Percentiles rank a stretch among this genome's conserved stretches.
phyloP scores from a whole-genome alignment of 371 early-diverging fungal genomes.

The Mortierella sp. region DNA sequence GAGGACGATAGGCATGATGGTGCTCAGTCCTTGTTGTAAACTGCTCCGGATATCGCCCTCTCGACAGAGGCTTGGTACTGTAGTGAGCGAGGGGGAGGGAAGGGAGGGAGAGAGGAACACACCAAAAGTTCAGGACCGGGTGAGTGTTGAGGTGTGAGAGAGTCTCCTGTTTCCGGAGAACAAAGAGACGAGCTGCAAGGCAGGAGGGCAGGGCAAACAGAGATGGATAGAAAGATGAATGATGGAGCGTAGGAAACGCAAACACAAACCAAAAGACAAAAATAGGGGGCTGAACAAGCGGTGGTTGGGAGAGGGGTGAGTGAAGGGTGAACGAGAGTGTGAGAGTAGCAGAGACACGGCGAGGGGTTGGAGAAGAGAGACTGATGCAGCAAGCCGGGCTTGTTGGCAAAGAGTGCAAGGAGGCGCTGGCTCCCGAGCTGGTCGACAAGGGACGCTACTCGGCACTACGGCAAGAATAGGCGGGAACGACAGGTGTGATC shows the following conservation, averaged over 20 bases:
- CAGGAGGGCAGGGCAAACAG: constrained; percentile 9
- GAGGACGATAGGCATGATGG: constrained; percentile 22
- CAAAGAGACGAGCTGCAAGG: not conserved
- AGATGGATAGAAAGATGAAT: constrained; percentile 12
- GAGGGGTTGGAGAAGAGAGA: too few species aligned
- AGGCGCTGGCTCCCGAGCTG: too few species aligned
- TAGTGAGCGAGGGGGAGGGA: constrained; percentile 1
- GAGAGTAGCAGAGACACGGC: not conserved
- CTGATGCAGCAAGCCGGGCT: too few species aligned
- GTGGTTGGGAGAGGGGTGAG: not conserved
- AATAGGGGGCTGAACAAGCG: constrained; percentile 13
- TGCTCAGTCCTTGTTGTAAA: too few species aligned
- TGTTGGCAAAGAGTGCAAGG: too few species aligned
- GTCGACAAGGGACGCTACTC: too few species aligned
- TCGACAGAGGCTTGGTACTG: not conserved
- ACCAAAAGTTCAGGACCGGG: too few species aligned
- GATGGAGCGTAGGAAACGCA: not conserved
- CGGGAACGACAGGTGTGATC: too few species aligned
- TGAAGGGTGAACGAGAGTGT: not conserved
- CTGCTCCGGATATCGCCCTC: too few species aligned
- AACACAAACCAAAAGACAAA: constrained; percentile 1
- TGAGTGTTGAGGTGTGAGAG: not conserved
- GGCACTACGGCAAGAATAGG: too few species aligned
- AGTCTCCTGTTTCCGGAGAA: not conserved
- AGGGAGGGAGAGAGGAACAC: not conserved